phyloP scores from a whole-genome alignment of 208 protist genomes.

The Borovskyia barvae region DNA sequence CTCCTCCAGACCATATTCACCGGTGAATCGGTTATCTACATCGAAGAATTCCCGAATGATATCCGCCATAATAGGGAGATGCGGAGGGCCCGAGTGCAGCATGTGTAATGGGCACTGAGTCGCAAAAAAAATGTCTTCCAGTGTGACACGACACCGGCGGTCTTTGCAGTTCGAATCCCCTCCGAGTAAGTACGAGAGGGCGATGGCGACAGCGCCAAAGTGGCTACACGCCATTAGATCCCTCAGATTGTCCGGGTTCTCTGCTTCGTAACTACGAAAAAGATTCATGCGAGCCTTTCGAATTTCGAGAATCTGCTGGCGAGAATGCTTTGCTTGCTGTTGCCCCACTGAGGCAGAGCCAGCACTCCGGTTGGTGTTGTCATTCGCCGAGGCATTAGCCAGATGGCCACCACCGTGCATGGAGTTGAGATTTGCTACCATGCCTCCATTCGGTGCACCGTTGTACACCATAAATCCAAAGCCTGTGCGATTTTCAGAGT shows the following conservation, averaged over 20 bases:
- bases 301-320: slow-evolving; percentile 73
- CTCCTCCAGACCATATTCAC: slow-evolving; percentile 75
- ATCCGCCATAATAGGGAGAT: slow-evolving; percentile 72
- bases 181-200: slow-evolving; percentile 78
- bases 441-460: not conserved
- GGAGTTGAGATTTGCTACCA: slow-evolving; percentile 9
- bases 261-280: slow-evolving; percentile 76
- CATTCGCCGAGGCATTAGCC: slow-evolving; percentile 11
- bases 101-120: slow-evolving; percentile 87
- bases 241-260: slow-evolving; percentile 33
- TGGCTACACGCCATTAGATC: slow-evolving; percentile 68
- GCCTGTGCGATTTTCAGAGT: slow-evolving; percentile 19
- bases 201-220: slow-evolving; percentile 71
- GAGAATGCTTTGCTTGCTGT: slow-evolving; percentile 45
- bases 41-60: slow-evolving; percentile 88
- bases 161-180: slow-evolving; percentile 67
- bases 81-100: slow-evolving; percentile 66
- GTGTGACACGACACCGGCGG: slow-evolving; percentile 71
- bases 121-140: slow-evolving; percentile 91
- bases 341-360: slow-evolving; percentile 32
- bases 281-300: slow-evolving; percentile 60
- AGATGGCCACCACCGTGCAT: not conserved
- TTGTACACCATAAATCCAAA: slow-evolving; percentile 27
- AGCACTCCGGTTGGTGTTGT: slow-evolving; percentile 16
- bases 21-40: slow-evolving; percentile 88